Evolutionary conservation across 129 eudicot species (phyloP), one percentile per base, ranked within the genome.

Genomic region (Smallanthus sonchifolius): DNA sequence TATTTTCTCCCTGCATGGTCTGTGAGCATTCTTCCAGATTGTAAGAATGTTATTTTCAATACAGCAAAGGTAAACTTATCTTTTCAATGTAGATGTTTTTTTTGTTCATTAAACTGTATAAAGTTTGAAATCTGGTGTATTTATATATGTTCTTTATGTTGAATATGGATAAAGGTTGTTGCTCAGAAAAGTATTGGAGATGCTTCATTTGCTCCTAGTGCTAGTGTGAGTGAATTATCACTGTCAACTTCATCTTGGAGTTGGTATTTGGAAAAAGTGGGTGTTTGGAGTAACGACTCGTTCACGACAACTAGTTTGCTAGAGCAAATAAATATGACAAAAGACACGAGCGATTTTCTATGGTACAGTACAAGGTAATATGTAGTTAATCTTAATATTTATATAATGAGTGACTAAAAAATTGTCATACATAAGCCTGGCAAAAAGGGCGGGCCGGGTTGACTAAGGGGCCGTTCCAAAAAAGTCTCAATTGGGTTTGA

Each of bases 1-100:
- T 91, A 91, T 77, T 75, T 86, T 70, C 84, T 91, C 36, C 97
- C 97, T 77, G 94, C 97, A 52, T 91, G 95, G 97, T 91, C 97
- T 39, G 91, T 91, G 49, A 91, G 97, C 91, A 82, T 91, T 48
- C 91, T 91, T 69, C 97, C 97, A 24, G 97, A 91, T 63, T 87
- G 94, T 65, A 75, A 79, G 67, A 85, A 77, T 75, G 97, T 85
- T 20, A 55, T 80, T 37, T 84, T 85, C 81, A 91, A 91, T 79
- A 91, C 97, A 48, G 94, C 97, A 10, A 90, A 87, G 91, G 96
- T 87, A 85, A 55, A 15, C 7, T 34, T 52, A 54, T 72, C 8
- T 61, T 2, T 11, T n/a, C 76, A 10, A 8, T 15, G 16, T 44
- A 10, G 48, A 15, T 10, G 10, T 44, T 62, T 28, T 20, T 1